Evolutionary conservation across 352 stramenopile genomes (phyloP).

Genomic region (Pilasporangium apinafurcum): DNA sequence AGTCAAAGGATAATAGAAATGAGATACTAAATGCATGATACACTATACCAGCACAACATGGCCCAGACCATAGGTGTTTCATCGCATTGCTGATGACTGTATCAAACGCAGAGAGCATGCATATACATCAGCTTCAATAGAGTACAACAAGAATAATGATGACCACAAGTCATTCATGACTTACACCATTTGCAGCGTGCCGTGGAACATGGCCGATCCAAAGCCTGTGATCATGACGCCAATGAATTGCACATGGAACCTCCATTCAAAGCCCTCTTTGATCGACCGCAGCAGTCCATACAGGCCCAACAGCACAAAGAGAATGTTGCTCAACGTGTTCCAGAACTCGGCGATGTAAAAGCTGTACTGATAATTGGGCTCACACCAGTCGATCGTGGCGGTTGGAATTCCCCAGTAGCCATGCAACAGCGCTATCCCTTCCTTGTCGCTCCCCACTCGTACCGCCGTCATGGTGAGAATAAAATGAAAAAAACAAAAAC

Average conservation of each 20-base stretch:
- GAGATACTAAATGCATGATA: neutral
- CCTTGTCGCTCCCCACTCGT: neutral
- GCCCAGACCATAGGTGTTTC: slow-evolving; percentile 86
- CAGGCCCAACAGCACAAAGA: slow-evolving; percentile 69
- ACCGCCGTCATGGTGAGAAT: neutral
- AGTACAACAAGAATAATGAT: too few species aligned
- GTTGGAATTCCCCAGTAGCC: slow-evolving; percentile 68
- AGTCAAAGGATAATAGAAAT: slow-evolving; percentile 1
- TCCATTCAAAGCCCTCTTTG: slow-evolving; percentile 62
- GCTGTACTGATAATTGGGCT: slow-evolving; percentile 76
- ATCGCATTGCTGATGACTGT: slow-evolving; percentile 69
- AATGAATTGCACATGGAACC: slow-evolving; percentile 72
- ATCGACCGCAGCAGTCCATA: slow-evolving; percentile 64
- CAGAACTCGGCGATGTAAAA: slow-evolving; percentile 85
- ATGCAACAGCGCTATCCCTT: slow-evolving; percentile 3
- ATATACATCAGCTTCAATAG: too few species aligned
- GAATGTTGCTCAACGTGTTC: slow-evolving; percentile 81
- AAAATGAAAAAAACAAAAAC: too few species aligned
- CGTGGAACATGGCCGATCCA: slow-evolving; percentile 82
- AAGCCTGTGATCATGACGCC: slow-evolving; percentile 76
- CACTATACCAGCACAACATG: slow-evolving; percentile 53
- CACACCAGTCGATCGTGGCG: slow-evolving; percentile 85
- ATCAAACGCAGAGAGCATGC: neutral
- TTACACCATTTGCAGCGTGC: slow-evolving; percentile 73
- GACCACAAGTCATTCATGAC: too few species aligned